Evolutionary conservation across 2,329 filamentous ascomycete genomes (phyloP).

Genomic region (Stachybotrys chartarum): DNA sequence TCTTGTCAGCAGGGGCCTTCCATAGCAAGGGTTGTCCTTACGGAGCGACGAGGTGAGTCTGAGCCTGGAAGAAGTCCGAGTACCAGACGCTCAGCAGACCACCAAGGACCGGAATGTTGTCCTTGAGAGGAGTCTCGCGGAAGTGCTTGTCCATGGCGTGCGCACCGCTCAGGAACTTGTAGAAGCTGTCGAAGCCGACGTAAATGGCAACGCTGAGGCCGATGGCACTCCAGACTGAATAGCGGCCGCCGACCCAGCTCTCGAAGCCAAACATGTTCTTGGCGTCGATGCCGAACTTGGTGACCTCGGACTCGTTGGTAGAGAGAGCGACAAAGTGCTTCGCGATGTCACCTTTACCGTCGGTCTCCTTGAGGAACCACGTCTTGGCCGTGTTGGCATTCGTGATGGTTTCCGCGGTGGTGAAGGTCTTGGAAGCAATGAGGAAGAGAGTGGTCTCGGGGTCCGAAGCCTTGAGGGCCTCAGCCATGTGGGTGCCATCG

Average conservation of each 20-base stretch:
- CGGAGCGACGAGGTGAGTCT: conserved; percentile 95
- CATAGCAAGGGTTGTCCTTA: conserved; percentile 38
- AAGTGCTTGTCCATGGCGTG: conserved; percentile 99
- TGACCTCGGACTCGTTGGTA: conserved; percentile 90
- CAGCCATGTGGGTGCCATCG: conserved; percentile 94
- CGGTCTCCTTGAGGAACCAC: conserved; percentile 86
- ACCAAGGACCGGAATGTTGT: conserved; percentile 91
- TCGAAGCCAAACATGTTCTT: conserved; percentile 99
- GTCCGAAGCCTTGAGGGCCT: conserved; percentile 81
- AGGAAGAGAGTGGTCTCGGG: conserved; percentile 99
- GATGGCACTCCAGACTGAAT: conserved; percentile 98
- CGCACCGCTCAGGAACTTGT: conserved; percentile 88
- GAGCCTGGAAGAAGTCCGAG: conserved; percentile 96
- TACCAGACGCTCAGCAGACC: conserved; percentile 97
- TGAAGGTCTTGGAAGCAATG: conserved; percentile 98
- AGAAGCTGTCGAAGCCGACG: conserved; percentile 96
- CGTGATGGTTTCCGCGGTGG: conserved; percentile 92
- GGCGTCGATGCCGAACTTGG: conserved; percentile 96
- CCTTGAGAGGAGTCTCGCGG: conserved; percentile 76
- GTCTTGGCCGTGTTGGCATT: conserved; percentile 96
- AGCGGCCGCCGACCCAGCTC: conserved; percentile 96
- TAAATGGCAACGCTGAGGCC: conserved; percentile 90
- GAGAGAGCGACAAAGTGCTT: conserved; percentile 99
- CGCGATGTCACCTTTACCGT: conserved; percentile 75
- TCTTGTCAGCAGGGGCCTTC: too few relatives aligned